Evolutionary conservation across 495 filamentous ascomycete species (phyloP).

Genomic region (Cercophora sp.): DNA sequence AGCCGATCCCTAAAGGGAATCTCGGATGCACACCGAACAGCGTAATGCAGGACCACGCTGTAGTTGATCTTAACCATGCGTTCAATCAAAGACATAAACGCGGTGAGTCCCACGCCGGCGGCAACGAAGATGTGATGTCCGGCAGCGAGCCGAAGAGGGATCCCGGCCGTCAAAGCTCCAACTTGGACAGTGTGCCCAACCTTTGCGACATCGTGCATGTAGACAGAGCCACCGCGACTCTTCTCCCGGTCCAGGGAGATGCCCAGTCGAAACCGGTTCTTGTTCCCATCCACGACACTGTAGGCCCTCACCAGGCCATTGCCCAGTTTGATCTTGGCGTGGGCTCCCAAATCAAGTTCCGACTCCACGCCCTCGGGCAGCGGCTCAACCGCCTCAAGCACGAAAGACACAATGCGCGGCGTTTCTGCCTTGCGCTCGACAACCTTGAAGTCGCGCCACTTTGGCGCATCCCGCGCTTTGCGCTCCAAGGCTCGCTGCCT

Average conservation of each 20-base stretch:
- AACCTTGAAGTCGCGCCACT: conserved; percentile 43
- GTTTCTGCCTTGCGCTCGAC: conserved; percentile 42
- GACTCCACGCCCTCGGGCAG: conserved; percentile 17
- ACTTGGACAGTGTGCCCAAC: conserved; percentile 43
- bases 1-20: conserved; percentile 43
- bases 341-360: conserved; percentile 29
- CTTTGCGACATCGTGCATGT: conserved; percentile 43
- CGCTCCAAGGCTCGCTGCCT: conserved; percentile 30
- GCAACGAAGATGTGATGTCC: conserved; percentile 51
- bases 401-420: conserved; percentile 35
- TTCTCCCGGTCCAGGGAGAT: conserved; percentile 38
- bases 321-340: conserved; percentile 42
- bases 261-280: conserved; percentile 41
- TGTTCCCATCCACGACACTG: conserved; percentile 43
- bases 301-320: conserved; percentile 45
- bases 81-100: conserved; percentile 40
- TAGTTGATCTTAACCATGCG: conserved; percentile 38
- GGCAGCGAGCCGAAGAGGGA: conserved; percentile 30
- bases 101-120: conserved; percentile 52
- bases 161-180: conserved; percentile 35
- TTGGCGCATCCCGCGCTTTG: conserved; percentile 23
- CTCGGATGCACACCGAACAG: conserved; percentile 41
- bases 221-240: conserved; percentile 46
- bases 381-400: conserved; percentile 32
- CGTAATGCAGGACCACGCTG: conserved; percentile 45